Evolutionary conservation across 805 yeast species (phyloP), one percentile per base, ranked within the genome.

Genomic region (Phaffomyces opuntiae): DNA sequence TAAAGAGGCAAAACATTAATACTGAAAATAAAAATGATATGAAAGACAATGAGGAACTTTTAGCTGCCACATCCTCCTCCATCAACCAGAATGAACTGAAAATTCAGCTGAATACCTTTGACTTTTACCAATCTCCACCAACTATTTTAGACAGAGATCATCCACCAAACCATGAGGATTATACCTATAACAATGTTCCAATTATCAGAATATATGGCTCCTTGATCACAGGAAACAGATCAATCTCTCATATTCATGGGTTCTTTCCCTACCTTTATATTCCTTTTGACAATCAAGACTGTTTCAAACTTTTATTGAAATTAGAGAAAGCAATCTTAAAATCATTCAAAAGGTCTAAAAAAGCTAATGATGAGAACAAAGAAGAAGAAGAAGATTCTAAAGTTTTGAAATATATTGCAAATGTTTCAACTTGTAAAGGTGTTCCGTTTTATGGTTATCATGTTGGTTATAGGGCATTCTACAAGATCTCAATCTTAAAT

Each of bases 401-500:
- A 37, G 32, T 36, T 1, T 46, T 70, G 39, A 70, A 67, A 34
- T 82, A 69, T 54, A 65, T 85, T 37, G 81, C 88, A 0, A 73
- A 76, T 44, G 73, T 85, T 0, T 70, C 80, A 0, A 49, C 87
- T 0, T 84, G 95, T 44, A 78, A 80, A 50, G 96, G 83, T 0
- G 70, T 77, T 0, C 91, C 95, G 0, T 83, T 90, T 41, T 93
- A 93, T 60, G 98, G 98, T 0, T 91, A 75, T 60, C 79, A 78
- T 52, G 70, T 77, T 3, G 88, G 88, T 0, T 75, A 79, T 66
- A 54, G 68, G n/a, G 64, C 75, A 1, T 84, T 77, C 56, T 75
- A 85, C 54, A 89, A 88, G 61, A 75, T 93, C 2, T 74, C 78
- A 40, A 58, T 89, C 12, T 57, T 83, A 11, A 79, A 81, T 49